These are phyloP conservation scores for Karstenula rhodostoma DNA, from an alignment of 2,329 filamentous ascomycete species.

Conservation along the genomic window DNA sequence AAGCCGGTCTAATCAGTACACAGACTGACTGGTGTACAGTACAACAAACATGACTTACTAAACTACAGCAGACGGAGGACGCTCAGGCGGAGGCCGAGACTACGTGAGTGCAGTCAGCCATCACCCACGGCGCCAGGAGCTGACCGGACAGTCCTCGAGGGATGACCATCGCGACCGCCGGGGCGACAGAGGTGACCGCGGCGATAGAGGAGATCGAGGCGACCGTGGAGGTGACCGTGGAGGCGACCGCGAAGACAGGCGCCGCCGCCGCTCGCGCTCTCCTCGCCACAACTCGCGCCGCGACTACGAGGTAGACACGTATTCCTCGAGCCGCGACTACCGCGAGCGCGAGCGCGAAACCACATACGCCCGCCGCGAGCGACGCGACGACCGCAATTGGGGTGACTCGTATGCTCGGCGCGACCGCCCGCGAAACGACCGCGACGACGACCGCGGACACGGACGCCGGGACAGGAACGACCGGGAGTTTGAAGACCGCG, in stretches of 20 bases:
- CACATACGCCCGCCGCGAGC: slow-evolving; percentile 76
- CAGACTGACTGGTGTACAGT: slow-evolving; percentile 49
- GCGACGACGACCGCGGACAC: slow-evolving; percentile 46
- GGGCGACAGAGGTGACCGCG: slow-evolving; percentile 10
- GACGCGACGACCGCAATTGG: slow-evolving; percentile 66
- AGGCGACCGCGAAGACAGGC: slow-evolving; percentile 22
- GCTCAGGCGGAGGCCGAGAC: slow-evolving; percentile 46
- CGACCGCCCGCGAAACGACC: slow-evolving; percentile 44
- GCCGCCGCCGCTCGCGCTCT: slow-evolving; percentile 82
- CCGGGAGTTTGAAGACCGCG: slow-evolving; percentile 63
- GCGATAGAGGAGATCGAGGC: slow-evolving; percentile 47
- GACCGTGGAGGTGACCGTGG: slow-evolving; percentile 17
- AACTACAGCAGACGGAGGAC: slow-evolving; percentile 49
- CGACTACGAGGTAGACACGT: slow-evolving; percentile 81
- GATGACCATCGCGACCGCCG: slow-evolving; percentile 35
- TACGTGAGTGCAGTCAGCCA: slow-evolving; percentile 45
- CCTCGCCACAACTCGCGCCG: slow-evolving; percentile 76
- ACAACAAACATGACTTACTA: slow-evolving; percentile 33
- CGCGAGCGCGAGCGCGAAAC: slow-evolving; percentile 94
- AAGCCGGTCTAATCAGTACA: slow-evolving; percentile 49
- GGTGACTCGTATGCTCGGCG: slow-evolving; percentile 59
- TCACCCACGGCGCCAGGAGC: slow-evolving; percentile 24
- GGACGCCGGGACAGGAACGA: slow-evolving; percentile 41
- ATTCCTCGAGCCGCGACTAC: slow-evolving; percentile 92
- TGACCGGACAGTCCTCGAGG: slow-evolving; percentile 43